Evolutionary conservation across 106 monocot genomes (phyloP).

Genomic region (Apostasia shenzhenica): DNA sequence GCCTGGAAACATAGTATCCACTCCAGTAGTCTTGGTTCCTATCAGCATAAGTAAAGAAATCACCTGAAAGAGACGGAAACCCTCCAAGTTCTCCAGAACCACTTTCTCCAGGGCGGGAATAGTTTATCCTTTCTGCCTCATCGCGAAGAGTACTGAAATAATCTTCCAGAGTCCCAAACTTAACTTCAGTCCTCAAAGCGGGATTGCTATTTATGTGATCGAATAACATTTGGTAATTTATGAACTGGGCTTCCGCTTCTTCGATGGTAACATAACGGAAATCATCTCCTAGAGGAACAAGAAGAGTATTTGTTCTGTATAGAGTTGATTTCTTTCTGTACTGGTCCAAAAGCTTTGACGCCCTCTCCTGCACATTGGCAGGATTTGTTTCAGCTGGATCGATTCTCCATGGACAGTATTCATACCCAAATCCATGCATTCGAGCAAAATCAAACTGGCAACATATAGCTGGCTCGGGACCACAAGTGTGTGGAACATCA

Average conservation of each 20-base stretch:
- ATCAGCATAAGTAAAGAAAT: constrained; percentile 98
- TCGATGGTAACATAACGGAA: constrained; percentile 83
- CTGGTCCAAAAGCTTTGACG: constrained; percentile 71
- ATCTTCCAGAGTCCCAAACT: constrained; percentile 95
- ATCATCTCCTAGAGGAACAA: constrained; percentile 94
- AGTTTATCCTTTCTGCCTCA: constrained; percentile 81
- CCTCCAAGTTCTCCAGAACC: constrained; percentile 77
- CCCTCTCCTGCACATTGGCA: constrained; percentile 83
- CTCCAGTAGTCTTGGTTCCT: constrained; percentile 95
- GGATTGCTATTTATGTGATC: constrained; percentile 80
- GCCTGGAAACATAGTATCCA: constrained; percentile 98
- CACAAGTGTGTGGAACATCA: constrained; percentile 98
- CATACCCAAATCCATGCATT: constrained; percentile 75
- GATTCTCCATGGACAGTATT: constrained; percentile 77
- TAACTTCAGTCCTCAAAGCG: constrained; percentile 68
- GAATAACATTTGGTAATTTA: constrained; percentile 88
- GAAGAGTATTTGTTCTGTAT: constrained; percentile 91
- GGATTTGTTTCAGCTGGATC: constrained; percentile 79
- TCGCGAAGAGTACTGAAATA: constrained; percentile 81
- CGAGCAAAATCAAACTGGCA: constrained; percentile 99
- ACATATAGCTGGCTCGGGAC: constrained; percentile 92
- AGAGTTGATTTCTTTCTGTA: constrained; percentile 91
- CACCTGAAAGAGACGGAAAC: constrained; percentile 93
- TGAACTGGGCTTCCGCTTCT: constrained; percentile 90
- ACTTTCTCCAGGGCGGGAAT: constrained; percentile 62